phyloP scores from a whole-genome alignment of 1,284 basidiomycete species.

The Fomes fomentarius region DNA sequence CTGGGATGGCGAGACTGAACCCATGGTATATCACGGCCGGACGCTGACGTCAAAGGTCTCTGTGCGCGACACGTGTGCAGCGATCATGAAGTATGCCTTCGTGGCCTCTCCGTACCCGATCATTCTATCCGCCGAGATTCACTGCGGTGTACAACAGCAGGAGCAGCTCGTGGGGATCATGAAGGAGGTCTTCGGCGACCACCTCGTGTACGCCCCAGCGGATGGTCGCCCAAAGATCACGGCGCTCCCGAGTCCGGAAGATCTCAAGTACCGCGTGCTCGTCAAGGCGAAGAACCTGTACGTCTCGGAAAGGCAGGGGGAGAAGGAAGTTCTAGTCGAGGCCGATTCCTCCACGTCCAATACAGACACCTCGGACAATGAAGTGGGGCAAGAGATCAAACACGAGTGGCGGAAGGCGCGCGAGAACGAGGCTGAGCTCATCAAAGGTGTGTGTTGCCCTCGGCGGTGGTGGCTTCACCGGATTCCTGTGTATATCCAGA shows the following conservation, averaged over 20 bases:
- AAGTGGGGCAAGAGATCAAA: slow-evolving; percentile 33
- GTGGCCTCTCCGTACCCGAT: slow-evolving; percentile 92
- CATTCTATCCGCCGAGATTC: slow-evolving; percentile 94
- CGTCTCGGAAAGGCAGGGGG: slow-evolving; percentile 43
- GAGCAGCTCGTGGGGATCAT: slow-evolving; percentile 83
- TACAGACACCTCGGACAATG: slow-evolving; percentile 47
- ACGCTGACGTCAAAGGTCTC: slow-evolving; percentile 90
- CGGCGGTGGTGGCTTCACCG: too few species aligned
- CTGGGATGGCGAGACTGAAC: slow-evolving; percentile 86
- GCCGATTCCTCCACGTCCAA: slow-evolving; percentile 50
- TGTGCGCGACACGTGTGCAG: slow-evolving; percentile 83
- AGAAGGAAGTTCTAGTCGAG: slow-evolving; percentile 42
- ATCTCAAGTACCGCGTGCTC: slow-evolving; percentile 80
- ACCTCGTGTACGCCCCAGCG: slow-evolving; percentile 67
- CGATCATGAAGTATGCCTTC: slow-evolving; percentile 93
- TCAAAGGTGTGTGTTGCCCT: slow-evolving; percentile 30
- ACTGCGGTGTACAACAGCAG: slow-evolving; percentile 86
- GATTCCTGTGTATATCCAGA: too few species aligned
- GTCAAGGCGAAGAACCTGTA: slow-evolving; percentile 83
- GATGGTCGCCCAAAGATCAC: slow-evolving; percentile 53
- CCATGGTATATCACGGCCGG: slow-evolving; percentile 89
- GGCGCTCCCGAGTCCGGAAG: slow-evolving; percentile 84
- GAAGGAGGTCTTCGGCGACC: slow-evolving; percentile 77
- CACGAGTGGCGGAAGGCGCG: slow-evolving; percentile 37
- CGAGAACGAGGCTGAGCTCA: slow-evolving; percentile 31